A percentile compares a stretch with the other conserved stretches of the same genome.
These are phyloP conservation scores for Aspergillus homomorphus DNA, from an alignment of 495 filamentous ascomycete species.

Conservation along the genomic window DNA sequence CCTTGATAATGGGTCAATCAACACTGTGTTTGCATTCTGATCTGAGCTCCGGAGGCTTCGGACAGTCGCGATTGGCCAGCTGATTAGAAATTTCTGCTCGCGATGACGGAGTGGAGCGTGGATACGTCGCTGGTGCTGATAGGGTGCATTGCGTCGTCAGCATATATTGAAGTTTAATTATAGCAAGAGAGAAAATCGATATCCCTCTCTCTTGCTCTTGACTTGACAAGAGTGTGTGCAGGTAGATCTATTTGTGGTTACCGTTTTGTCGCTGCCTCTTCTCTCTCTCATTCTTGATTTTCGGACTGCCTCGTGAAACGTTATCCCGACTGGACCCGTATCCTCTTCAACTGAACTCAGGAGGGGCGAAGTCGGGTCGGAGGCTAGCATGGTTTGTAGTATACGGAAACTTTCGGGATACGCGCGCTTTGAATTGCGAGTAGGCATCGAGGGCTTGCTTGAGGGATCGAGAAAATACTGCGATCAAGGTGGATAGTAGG, in stretches of 20 bases:
- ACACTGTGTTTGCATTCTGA: neutral
- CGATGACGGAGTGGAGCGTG: neutral
- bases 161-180: conserved; percentile 12
- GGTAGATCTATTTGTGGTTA: neutral
- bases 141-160: neutral
- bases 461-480: too few relatives aligned
- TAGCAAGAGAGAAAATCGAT: conserved; percentile 1
- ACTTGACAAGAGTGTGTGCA: neutral
- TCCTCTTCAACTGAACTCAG: neutral
- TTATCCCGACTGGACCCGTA: neutral
- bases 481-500: too few relatives aligned
- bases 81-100: neutral
- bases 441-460: neutral
- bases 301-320: conserved; percentile 11
- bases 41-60: neutral
- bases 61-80: neutral
- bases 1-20: neutral
- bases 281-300: conserved; percentile 1
- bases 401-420: neutral
- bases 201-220: neutral
- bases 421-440: neutral
- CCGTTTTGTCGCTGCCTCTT: neutral
- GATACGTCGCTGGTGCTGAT: conserved; percentile 10
- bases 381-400: neutral
- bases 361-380: neutral